phyloP scores from a whole-genome alignment of 805 yeast genomes.

The Jamesozyma jinghongensis region DNA sequence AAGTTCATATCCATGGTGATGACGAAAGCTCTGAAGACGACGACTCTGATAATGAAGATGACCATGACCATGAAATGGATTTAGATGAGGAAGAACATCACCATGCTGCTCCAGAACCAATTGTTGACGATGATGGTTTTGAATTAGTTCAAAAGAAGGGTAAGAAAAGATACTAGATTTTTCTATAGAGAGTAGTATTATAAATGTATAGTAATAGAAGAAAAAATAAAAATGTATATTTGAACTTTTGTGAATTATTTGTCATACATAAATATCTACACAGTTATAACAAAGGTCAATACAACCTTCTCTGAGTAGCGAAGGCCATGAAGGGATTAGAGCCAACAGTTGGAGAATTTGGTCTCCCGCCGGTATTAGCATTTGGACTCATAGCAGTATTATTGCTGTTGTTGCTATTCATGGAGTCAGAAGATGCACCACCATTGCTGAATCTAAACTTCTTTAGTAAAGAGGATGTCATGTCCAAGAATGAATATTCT shows the following conservation, averaged over 20 bases:
- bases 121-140: slow-evolving; percentile 91
- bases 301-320: slow-evolving; percentile 5
- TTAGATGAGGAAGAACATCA: slow-evolving; percentile 30
- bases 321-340: slow-evolving; percentile 4
- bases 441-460: slow-evolving; percentile 28
- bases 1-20: slow-evolving; percentile 46
- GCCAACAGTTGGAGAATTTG: slow-evolving; percentile 1
- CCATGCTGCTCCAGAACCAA: slow-evolving; percentile 36
- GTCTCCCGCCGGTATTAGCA: neutral
- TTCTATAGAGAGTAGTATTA: neutral
- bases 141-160: slow-evolving; percentile 74
- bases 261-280: neutral
- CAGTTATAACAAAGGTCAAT: neutral
- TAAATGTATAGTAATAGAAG: neutral
- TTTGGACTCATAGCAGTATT: neutral
- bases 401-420: neutral
- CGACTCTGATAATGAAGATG: slow-evolving; percentile 37
- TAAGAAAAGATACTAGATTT: slow-evolving; percentile 33
- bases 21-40: slow-evolving; percentile 43
- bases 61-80: slow-evolving; percentile 30
- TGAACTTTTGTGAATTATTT: neutral
- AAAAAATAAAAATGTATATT: neutral
- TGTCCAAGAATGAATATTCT: slow-evolving; percentile 35
- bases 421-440: slow-evolving; percentile 11
- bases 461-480: slow-evolving; percentile 33